These are phyloP conservation scores for Suaeda aralocaspica DNA, from an alignment of 148 eudicot species.

Conservation along the genomic window DNA sequence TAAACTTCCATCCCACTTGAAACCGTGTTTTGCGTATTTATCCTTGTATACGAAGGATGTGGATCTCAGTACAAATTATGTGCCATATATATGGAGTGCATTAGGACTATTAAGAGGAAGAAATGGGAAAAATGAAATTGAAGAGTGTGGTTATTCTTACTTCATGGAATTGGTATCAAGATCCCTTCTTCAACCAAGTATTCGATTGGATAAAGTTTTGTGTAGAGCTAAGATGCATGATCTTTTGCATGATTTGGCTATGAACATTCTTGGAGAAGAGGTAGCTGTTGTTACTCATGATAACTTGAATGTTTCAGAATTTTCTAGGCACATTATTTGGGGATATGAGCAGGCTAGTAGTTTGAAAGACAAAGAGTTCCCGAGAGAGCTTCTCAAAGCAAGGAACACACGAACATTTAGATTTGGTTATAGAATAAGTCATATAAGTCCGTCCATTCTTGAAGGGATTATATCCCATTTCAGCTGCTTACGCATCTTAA, in stretches of 20 bases:
- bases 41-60: slow-evolving; percentile 1
- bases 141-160: background rate
- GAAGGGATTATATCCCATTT: slow-evolving; percentile 25
- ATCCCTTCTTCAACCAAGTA: slow-evolving; percentile 33
- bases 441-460: slow-evolving; percentile 26
- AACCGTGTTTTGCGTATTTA: slow-evolving; percentile 19
- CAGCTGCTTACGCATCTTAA: slow-evolving; percentile 29
- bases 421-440: slow-evolving; percentile 10
- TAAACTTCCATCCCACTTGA: slow-evolving; percentile 26
- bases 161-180: slow-evolving; percentile 27
- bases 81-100: slow-evolving; percentile 17
- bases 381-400: slow-evolving; percentile 20
- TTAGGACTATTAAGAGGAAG: slow-evolving; percentile 22
- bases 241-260: slow-evolving; percentile 45
- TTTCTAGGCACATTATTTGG: slow-evolving; percentile 25
- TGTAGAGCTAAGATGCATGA: slow-evolving; percentile 33
- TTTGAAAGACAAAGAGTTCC: slow-evolving; percentile 12
- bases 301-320: slow-evolving; percentile 14
- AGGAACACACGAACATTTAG: slow-evolving; percentile 31
- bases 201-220: slow-evolving; percentile 21
- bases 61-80: too few relatives aligned
- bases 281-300: slow-evolving; percentile 20
- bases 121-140: background rate
- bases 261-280: slow-evolving; percentile 35
- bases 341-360: slow-evolving; percentile 10